Conservation (phyloP, 192 early-diverging fungal species). For the Spizellomyces punctatus region DNA sequence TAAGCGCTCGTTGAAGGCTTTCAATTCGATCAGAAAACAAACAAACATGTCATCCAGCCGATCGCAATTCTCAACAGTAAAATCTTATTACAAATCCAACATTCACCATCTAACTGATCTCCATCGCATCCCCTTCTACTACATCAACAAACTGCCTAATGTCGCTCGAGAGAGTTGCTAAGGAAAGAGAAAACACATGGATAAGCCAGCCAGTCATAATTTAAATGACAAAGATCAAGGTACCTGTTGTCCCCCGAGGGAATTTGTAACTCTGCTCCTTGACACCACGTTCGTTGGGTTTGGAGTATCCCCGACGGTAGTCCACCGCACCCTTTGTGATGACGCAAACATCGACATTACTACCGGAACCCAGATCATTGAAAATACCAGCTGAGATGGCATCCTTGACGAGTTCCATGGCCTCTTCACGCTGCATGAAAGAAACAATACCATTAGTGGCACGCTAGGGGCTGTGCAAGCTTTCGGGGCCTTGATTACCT, state of each 20-base stretch:
- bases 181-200: not conserved
- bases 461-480: not conserved
- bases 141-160: conserved; percentile 62
- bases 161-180: conserved; percentile 59
- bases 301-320: conserved; percentile 79
- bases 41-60: too few species aligned
- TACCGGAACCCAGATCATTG: conserved; percentile 97
- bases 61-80: too few species aligned
- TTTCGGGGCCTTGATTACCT: conserved; percentile 39
- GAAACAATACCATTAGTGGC: not conserved
- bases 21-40: too few species aligned
- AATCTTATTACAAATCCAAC: not conserved
- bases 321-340: conserved; percentile 87
- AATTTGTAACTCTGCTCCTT: conserved; percentile 86
- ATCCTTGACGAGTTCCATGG: conserved; percentile 85
- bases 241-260: conserved; percentile 41
- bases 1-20: too few species aligned
- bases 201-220: conserved; percentile 2
- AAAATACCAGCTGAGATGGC: conserved; percentile 98
- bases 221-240: conserved; percentile 2
- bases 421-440: conserved; percentile 75
- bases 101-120: conserved; percentile 37
- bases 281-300: conserved; percentile 82
- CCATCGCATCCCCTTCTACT: conserved; percentile 69
- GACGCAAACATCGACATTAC: conserved; percentile 92